phyloP scores from a whole-genome alignment of 371 early-diverging fungal species.

The Mucor velutinosus region DNA sequence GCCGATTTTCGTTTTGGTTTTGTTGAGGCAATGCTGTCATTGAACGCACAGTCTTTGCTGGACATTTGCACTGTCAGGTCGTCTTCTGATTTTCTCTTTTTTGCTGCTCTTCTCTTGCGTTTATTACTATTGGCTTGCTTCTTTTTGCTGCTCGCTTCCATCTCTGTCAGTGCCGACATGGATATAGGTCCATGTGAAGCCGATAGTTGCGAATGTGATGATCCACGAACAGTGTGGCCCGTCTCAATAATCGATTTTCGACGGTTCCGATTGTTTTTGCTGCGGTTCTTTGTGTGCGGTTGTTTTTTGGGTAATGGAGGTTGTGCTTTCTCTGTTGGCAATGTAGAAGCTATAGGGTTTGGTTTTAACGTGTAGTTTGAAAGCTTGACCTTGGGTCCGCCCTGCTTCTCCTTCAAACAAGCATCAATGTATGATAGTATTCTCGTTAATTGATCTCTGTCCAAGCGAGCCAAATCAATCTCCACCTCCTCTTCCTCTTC shows the following conservation, averaged over 20 bases:
- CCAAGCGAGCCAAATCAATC: constrained; percentile 27
- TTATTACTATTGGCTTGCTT: neutral
- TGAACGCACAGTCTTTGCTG: neutral
- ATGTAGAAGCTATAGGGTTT: neutral
- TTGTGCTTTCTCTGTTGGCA: neutral
- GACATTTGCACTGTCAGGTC: constrained; percentile 5
- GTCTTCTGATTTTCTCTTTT: constrained; percentile 1
- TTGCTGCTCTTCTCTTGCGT: neutral
- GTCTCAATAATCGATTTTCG: neutral
- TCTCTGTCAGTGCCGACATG: constrained; percentile 19
- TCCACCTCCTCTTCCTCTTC: constrained; percentile 31
- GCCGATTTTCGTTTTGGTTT: constrained; percentile 22
- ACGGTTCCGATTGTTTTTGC: constrained; percentile 1
- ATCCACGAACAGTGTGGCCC: constrained; percentile 19
- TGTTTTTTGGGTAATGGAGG: neutral
- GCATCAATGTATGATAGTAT: constrained; percentile 32
- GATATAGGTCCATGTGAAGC: constrained; percentile 18
- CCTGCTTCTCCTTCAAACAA: constrained; percentile 28
- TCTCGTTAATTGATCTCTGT: constrained; percentile 20
- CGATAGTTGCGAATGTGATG: constrained; percentile 2
- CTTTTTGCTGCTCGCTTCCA: constrained; percentile 7
- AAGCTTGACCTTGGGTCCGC: constrained; percentile 18
- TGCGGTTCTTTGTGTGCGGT: neutral
- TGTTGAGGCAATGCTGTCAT: constrained; percentile 12
- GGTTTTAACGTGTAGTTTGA: constrained; percentile 3